Evolutionary conservation across 345 rosid genomes (phyloP), one percentile per base, ranked within the genome.

Genomic region (Hirschfeldia incana): DNA sequence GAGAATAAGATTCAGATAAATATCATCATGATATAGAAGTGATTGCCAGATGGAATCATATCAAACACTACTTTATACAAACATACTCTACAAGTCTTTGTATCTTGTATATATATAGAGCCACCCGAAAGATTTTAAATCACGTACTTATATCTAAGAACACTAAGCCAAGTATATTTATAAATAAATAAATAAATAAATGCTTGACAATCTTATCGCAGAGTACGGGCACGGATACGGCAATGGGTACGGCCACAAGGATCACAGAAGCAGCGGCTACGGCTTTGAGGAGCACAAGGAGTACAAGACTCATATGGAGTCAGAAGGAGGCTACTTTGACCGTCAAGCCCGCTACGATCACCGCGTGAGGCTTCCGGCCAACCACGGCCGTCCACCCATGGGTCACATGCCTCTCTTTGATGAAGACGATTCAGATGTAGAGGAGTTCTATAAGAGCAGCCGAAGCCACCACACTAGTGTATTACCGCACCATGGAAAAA

Each of bases 331-430:
- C 36, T 53, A 4, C 75, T 74, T 27, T 74, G 75, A 62, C 78
- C 70, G 39, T 17, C 74, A 73, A 46, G 16, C 39, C 57, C 64
- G 27, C 65, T 79, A 44, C 5, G 69, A 72, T 59, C 69, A 28
- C 59, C 65, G 2, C 10, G 5, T 73, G 78, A 79, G 28, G 74
- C 78, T 72, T 58, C 82, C 78, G 7, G 70, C 15, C 13, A 73
- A 61, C 60, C 78, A 79, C 36, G 74, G 78, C 17, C 78, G 78
- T 74, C 65, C 78, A 61, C 75, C 78, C 36, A 68, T 79, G 82
- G 1, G 59, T 73, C 78, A 61, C 59, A 79, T 73, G 82, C 5
- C 78, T 36, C 17, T 10, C 21, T 74, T 58, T 15, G 70, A 61
- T 9, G 78, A 79, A 51, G 82, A 72, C 10, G 69, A 73, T 32